A percentile compares a stretch with the other conserved stretches of the same genome.
Evolutionary conservation across 257 asterid genomes (phyloP).

Genomic region (Dorcoceras hygrometricum): DNA sequence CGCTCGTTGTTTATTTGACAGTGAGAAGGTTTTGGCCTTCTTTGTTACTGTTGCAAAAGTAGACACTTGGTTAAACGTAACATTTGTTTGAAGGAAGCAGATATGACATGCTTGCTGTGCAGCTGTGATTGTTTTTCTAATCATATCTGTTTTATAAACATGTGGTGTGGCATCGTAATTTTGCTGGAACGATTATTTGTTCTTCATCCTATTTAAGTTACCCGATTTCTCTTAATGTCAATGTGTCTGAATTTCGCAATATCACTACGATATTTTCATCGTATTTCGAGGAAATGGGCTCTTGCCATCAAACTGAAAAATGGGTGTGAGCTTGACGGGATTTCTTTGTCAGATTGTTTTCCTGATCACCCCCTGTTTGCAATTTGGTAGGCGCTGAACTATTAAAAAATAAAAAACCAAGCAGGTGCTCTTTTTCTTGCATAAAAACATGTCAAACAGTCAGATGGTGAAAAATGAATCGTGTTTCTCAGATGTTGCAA

Average conservation of each 20-base stretch:
- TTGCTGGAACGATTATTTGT: no score
- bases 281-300: not conserved
- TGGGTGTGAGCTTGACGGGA: not conserved
- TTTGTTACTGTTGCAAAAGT: not conserved
- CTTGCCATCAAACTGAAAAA: not conserved
- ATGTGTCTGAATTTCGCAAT: not conserved
- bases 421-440: not conserved
- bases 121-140: no score
- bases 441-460: no score
- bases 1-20: not conserved
- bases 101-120: no score
- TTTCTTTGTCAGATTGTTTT: not conserved
- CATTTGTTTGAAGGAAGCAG: not conserved
- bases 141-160: no score
- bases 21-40: not conserved
- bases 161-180: no score
- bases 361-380: not conserved
- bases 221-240: no score
- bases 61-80: not conserved
- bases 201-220: no score
- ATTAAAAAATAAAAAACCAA: not conserved
- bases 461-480: not conserved
- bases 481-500: no score
- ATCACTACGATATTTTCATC: not conserved
- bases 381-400: not conserved